Conservation (phyloP, 1,284 basidiomycete genomes). For the Stygiomarasmius scandens region DNA sequence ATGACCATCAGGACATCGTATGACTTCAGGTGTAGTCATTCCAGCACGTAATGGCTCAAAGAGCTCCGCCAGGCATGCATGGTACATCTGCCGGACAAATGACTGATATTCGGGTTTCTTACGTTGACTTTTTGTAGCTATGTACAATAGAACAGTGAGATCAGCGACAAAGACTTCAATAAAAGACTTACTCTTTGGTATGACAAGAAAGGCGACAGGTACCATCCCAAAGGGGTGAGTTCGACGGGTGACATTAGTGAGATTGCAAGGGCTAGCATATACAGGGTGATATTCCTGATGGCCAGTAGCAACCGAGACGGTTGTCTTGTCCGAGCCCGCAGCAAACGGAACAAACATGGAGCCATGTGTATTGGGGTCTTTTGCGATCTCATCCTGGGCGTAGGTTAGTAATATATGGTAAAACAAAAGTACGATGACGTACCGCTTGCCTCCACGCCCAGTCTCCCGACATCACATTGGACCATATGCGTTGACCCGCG, state of each 20-base stretch:
- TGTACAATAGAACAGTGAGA: background rate
- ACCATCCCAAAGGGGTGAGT: constrained; percentile 24
- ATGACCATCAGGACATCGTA: constrained; percentile 22
- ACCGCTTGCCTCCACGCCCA: constrained; percentile 26
- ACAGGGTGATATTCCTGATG: constrained; percentile 34
- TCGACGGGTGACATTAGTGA: constrained; percentile 22
- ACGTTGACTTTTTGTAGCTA: background rate
- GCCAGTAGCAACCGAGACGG: constrained; percentile 35
- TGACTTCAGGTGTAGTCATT: constrained; percentile 19
- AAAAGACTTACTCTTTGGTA: background rate
- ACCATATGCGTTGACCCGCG: constrained; percentile 19
- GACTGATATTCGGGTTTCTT: constrained; percentile 14
- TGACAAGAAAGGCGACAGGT: constrained; percentile 23
- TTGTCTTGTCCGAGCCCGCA: constrained; percentile 39
- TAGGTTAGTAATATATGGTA: background rate
- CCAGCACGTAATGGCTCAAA: constrained; percentile 11
- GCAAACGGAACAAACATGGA: constrained; percentile 34
- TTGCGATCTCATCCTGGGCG: constrained; percentile 24
- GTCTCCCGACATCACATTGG: constrained; percentile 29
- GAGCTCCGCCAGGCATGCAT: constrained; percentile 17
- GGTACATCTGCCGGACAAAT: constrained; percentile 23
- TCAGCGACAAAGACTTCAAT: background rate
- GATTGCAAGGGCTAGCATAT: constrained; percentile 27
- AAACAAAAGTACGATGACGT: background rate
- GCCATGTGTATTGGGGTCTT: constrained; percentile 24